phyloP scores from a whole-genome alignment of 345 rosid genomes.

The Anacardium occidentale region DNA sequence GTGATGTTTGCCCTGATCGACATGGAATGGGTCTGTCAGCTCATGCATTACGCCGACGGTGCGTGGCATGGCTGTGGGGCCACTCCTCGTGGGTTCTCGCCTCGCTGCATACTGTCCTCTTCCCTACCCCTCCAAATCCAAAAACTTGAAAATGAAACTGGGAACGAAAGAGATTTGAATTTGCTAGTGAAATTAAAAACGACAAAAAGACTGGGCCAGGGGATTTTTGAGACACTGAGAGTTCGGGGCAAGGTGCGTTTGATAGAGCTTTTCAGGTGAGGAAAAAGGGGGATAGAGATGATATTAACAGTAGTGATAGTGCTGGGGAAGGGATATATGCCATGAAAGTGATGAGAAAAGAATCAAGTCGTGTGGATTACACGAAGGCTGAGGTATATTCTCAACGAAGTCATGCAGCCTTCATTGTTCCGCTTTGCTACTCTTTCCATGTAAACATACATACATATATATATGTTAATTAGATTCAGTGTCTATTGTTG shows the following conservation, averaged over 20 bases:
- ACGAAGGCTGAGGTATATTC: conserved; percentile 75
- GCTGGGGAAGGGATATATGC: conserved; percentile 61
- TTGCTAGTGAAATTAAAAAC: conserved; percentile 17
- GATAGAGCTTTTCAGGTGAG: conserved; percentile 71
- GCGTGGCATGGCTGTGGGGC: too few relatives aligned
- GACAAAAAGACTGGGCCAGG: too few relatives aligned
- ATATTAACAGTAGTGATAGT: background rate
- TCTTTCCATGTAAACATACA: conserved; percentile 35
- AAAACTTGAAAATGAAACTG: conserved; percentile 34
- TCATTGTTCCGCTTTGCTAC: conserved; percentile 68
- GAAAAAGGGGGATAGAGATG: conserved; percentile 27
- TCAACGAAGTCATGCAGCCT: conserved; percentile 66
- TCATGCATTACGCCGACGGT: too few relatives aligned
- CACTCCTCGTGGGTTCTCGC: conserved; percentile 75
- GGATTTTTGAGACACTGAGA: conserved; percentile 67
- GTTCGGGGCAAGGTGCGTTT: conserved; percentile 69
- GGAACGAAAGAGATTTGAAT: conserved; percentile 21
- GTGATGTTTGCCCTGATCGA: too few relatives aligned
- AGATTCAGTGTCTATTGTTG: too few relatives aligned
- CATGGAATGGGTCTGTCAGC: too few relatives aligned
- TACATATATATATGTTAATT: too few relatives aligned
- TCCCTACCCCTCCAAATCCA: conserved; percentile 46
- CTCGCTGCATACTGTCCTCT: conserved; percentile 52
- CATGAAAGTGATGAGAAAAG: conserved; percentile 78
- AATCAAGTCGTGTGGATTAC: conserved; percentile 70